Conservation (phyloP, 148 eudicot genomes). For the Cornus kousa region DNA sequence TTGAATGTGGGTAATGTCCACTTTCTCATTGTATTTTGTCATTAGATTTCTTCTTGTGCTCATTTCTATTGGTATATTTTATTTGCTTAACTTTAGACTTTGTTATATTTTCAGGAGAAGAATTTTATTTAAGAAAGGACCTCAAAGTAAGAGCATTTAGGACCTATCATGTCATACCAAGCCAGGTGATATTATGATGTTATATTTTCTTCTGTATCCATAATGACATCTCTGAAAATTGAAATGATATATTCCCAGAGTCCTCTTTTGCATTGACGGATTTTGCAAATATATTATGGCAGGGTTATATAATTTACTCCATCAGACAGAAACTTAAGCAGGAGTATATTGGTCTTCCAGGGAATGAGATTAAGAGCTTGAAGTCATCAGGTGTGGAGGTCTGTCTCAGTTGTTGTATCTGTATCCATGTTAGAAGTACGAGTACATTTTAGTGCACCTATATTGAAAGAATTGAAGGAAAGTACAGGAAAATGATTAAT, state of each 20-base stretch:
- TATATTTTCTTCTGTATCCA: slow-evolving; percentile 3
- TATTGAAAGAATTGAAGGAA: not conserved
- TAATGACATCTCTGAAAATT: not conserved
- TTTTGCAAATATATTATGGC: slow-evolving; percentile 18
- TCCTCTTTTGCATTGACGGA: not conserved
- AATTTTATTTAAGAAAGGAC: slow-evolving; percentile 61
- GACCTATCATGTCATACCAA: slow-evolving; percentile 78
- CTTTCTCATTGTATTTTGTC: slow-evolving; percentile 3
- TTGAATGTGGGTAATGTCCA: slow-evolving; percentile 68
- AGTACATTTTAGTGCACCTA: not conserved
- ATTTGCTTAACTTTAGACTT: not conserved
- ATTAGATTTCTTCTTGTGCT: not conserved
- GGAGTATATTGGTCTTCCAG: slow-evolving; percentile 72
- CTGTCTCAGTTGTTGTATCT: slow-evolving; percentile 20
- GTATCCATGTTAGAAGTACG: slow-evolving; percentile 1
- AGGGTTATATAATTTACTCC: slow-evolving; percentile 87
- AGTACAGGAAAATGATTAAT: not conserved
- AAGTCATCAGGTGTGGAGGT: slow-evolving; percentile 86
- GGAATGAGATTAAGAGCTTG: slow-evolving; percentile 68
- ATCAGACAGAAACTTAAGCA: slow-evolving; percentile 75
- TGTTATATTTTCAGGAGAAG: slow-evolving; percentile 62
- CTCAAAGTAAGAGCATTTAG: slow-evolving; percentile 80
- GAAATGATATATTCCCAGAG: not conserved
- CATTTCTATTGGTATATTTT: slow-evolving; percentile 5
- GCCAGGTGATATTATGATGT: slow-evolving; percentile 54